Evolutionary conservation across 768 basidiomycete species (phyloP), one percentile per base, ranked within the genome.

Genomic region (Cystofilobasidium capitatum): DNA sequence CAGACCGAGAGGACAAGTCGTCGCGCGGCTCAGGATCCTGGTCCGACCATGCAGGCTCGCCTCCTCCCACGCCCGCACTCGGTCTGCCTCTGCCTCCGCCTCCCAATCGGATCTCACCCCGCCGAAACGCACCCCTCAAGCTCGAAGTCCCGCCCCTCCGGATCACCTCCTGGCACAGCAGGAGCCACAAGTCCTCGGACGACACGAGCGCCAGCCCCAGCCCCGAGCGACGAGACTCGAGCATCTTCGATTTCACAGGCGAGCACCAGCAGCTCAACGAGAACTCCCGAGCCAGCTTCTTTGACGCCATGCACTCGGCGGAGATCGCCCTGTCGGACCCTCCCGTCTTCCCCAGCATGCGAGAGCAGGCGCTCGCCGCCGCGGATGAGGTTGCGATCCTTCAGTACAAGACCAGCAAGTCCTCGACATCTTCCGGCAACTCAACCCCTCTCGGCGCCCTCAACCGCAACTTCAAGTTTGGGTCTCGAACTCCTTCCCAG

Each of bases 391-490:
- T 55, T 37, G 8, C 47, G 10, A 26, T 42, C 59, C 24, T 33
- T n/a, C n/a, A 22, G 26, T 39, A 24, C 9, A 39, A 54, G 31
- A 17, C 51, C 6, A 39, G 37, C 26, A 40, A 54, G 51, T 29
- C 51, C 9, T 64, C 51, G 63, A 39, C 45, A 31, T 55, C 51
- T 10, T 55, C 51, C 29, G 51, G 51, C 26, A 8, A 6, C 13
- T 57, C 63, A 17, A 51, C 63, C 20, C 63, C 51, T n/a, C 37
- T 64, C 51, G 54, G 54, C 8, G 63, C 49, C 24, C 36, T 64
- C 51, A 64, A 55, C 22, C 63, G 63, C 14, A 51, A 64, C 29
- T 64, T 64, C 51, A 64, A 44, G 54, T 44, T 64, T 29, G 63
- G 63, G 16, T 51, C 39, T 6, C 54, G 49, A 7, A 49, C 40